Base-by-base conservation (phyloP, 495 filamentous ascomycete species). In the Massariosphaeria phaeospora region DNA sequence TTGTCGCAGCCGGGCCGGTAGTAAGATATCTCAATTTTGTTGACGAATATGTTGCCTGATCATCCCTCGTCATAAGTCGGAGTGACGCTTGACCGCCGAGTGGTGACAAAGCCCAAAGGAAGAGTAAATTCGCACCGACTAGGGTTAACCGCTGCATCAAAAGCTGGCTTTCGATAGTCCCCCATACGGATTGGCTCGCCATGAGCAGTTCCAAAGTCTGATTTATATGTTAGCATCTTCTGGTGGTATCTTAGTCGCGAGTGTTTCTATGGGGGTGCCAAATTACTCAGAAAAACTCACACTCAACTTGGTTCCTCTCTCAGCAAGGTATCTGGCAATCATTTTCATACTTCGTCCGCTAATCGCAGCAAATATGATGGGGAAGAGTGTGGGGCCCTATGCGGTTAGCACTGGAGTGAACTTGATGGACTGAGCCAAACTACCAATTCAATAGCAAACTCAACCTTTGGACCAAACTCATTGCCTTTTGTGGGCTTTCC, bases 361-460 rank as follows among this genome's bases (percentile, higher is more conserved):
- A 6, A 66, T 59, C 1, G 63, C 54, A 38, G 64, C 61, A 25
- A 66, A 63, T 3, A 61, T 27, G 20, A 66, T 61, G 15, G 64
- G 64, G 41, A 66, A 61, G 1, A 66, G 34, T 1, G 64, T 63
- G 12, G 64, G 59, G n/a, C 60, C 59, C 57, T 63, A 47, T 20
- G 43, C 35, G 12, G 15, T 60, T 23, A 59, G 34, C 27, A 24
- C 24, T 12, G 18, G 17, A 48, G 20, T 33, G 10, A 29, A 7
- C 13, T 48, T n/a, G 43, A 6, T 3, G 20, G 7, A 35, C 9
- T n/a, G n/a, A 23, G 1, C 29, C 26, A 10, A 39, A 53, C 18
- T 31, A 62, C 60, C n/a, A 64, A 31, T 1, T 57, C 21, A 25
- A 54, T 60, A n/a, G 57, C 61, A 24, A 42, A 34, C 38, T 56